These are phyloP conservation scores for Allium fistulosum DNA, from an alignment of 106 monocot genomes.

Conservation along the genomic window DNA sequence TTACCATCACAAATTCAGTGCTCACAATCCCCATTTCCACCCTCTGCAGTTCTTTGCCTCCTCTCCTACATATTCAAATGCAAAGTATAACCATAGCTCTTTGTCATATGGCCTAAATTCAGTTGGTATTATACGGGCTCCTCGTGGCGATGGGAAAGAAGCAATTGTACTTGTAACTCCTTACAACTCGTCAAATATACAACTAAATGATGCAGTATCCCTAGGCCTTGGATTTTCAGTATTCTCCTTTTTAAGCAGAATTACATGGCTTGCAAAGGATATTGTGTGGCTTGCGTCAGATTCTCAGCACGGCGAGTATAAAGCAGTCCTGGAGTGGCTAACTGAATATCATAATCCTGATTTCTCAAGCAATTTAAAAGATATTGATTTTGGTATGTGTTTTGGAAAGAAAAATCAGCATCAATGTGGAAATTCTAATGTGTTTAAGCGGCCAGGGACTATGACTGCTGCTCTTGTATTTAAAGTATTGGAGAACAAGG, in stretches of 20 bases:
- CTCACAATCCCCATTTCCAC: slow-evolving; percentile 25
- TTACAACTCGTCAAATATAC: slow-evolving; percentile 54
- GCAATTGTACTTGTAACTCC: slow-evolving; percentile 83
- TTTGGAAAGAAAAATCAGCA: slow-evolving; percentile 15
- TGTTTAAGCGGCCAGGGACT: slow-evolving; percentile 83
- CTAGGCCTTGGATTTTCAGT: slow-evolving; percentile 74
- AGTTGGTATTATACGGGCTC: slow-evolving; percentile 77
- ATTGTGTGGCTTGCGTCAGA: slow-evolving; percentile 90
- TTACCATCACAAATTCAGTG: slow-evolving; percentile 62
- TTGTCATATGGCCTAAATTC: slow-evolving; percentile 42
- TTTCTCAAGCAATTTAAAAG: slow-evolving; percentile 29
- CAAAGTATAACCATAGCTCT: slow-evolving; percentile 28
- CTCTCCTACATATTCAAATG: slow-evolving; percentile 3
- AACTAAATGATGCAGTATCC: slow-evolving; percentile 43
- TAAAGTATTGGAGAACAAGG: slow-evolving; percentile 49
- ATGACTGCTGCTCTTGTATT: slow-evolving; percentile 82
- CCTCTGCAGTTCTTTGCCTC: slow-evolving; percentile 70
- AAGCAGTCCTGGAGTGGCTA: slow-evolving; percentile 70
- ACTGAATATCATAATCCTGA: slow-evolving; percentile 72
- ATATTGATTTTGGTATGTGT: slow-evolving; percentile 18
- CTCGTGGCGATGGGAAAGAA: slow-evolving; percentile 94
- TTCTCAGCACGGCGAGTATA: slow-evolving; percentile 71
- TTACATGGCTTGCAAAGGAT: slow-evolving; percentile 86
- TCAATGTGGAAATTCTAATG: slow-evolving; percentile 11
- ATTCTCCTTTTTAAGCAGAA: slow-evolving; percentile 67